Evolutionary conservation across 1,284 basidiomycete species (phyloP).

Genomic region (Xanthoconium separans): DNA sequence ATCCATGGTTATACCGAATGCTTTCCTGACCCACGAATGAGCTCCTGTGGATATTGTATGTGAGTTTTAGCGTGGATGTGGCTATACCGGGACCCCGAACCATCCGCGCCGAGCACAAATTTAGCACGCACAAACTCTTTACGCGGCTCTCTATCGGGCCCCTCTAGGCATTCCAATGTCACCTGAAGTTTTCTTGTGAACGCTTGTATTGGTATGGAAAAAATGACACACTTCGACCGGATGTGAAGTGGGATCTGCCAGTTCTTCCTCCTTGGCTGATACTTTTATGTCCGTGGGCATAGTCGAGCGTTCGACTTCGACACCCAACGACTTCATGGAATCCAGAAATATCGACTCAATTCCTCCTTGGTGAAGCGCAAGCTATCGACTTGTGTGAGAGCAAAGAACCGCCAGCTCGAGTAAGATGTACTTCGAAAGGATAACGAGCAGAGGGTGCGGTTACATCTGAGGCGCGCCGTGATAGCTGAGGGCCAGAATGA

Average conservation of each 20-base stretch:
- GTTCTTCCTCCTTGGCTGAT: constrained; percentile 38
- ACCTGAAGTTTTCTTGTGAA: constrained; percentile 29
- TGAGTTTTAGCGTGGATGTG: constrained; percentile 32
- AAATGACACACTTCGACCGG: constrained; percentile 49
- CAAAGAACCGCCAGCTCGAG: too few species aligned
- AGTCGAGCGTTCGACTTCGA: constrained; percentile 50
- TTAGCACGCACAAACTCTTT: constrained; percentile 42
- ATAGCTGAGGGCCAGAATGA: constrained; percentile 19
- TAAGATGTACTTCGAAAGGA: constrained; percentile 4
- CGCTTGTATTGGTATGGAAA: constrained; percentile 17
- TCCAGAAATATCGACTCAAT: constrained; percentile 73
- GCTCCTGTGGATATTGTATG: constrained; percentile 45
- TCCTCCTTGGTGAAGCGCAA: constrained; percentile 71
- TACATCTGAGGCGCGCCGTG: constrained; percentile 33
- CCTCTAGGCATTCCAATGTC: constrained; percentile 33
- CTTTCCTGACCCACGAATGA: constrained; percentile 68
- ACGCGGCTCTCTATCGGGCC: constrained; percentile 26
- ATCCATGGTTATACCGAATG: constrained; percentile 40
- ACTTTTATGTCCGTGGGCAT: constrained; percentile 34
- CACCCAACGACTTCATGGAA: constrained; percentile 53
- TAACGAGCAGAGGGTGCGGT: constrained; percentile 30
- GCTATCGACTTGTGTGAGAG: not conserved
- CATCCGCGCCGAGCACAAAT: constrained; percentile 65
- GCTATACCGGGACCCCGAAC: constrained; percentile 30
- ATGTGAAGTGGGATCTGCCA: constrained; percentile 39